A percentile compares a stretch with the other conserved stretches of the same genome.
Evolutionary conservation across 331 rosid species (phyloP).

Genomic region (Phaseolus coccineus): DNA sequence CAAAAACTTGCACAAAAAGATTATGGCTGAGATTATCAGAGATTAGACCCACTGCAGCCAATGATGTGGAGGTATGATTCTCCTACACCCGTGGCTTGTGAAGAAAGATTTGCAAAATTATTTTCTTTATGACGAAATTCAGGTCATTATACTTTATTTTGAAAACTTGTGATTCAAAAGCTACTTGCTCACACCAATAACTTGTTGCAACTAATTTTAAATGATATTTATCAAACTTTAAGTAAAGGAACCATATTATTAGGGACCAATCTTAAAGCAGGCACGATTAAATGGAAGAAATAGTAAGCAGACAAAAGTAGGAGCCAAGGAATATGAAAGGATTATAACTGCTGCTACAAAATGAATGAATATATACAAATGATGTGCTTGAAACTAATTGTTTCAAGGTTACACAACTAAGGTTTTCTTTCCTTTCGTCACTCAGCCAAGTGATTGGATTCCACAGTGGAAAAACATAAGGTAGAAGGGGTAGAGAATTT

Average conservation of each 20-base stretch:
- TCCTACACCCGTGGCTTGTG: background rate
- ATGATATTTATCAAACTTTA: background rate
- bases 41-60: constrained; percentile 3
- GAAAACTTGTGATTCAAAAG: background rate
- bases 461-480: constrained; percentile 46
- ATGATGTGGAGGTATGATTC: background rate
- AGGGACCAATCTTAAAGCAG: background rate
- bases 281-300: background rate
- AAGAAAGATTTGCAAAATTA: background rate
- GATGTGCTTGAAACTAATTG: constrained; percentile 41
- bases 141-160: background rate
- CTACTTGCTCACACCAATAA: background rate
- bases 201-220: background rate
- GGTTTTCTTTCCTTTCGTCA: constrained; percentile 48
- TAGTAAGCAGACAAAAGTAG: constrained; percentile 1
- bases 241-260: background rate
- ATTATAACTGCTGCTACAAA: constrained; percentile 10
- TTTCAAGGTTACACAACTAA: constrained; percentile 45
- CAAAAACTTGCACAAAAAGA: background rate
- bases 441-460: constrained; percentile 50
- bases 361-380: constrained; percentile 53
- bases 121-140: constrained; percentile 3
- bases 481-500: constrained; percentile 42
- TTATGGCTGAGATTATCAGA: background rate
- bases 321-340: constrained; percentile 5